phyloP scores from a whole-genome alignment of 148 eudicot species.

The Amaranthus hypochondriacus region DNA sequence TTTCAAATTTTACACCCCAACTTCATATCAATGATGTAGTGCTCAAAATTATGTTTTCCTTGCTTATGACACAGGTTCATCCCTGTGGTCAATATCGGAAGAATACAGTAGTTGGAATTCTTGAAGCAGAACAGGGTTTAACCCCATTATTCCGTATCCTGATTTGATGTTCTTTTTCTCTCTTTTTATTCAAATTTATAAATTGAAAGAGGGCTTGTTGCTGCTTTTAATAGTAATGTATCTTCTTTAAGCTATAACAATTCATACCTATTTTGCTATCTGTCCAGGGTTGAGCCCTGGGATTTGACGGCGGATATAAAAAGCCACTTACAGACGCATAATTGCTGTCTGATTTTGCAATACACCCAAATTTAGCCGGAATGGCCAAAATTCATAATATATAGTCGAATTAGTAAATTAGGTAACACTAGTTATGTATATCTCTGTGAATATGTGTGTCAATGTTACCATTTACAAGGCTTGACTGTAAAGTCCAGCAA shows the following conservation, averaged over 20 bases:
- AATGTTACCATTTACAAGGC: slow-evolving; percentile 17
- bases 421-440: not conserved
- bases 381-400: no score
- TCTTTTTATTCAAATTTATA: not conserved
- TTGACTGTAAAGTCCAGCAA: slow-evolving; percentile 58
- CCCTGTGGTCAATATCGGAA: slow-evolving; percentile 98
- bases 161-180: slow-evolving; percentile 13
- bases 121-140: slow-evolving; percentile 83
- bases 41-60: not conserved
- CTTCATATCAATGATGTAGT: not conserved
- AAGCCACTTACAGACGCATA: no score
- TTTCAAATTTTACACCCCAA: not conserved
- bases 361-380: no score
- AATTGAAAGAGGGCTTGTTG: not conserved
- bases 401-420: no score
- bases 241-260: not conserved
- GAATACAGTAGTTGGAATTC: slow-evolving; percentile 91
- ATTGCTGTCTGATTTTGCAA: no score
- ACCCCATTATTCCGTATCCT: slow-evolving; percentile 94
- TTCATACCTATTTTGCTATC: no score
- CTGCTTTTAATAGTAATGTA: not conserved
- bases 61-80: slow-evolving; percentile 58
- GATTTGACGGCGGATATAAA: no score
- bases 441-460: not conserved
- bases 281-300: no score